These are phyloP conservation scores for Metarhizium guizhouense DNA, from an alignment of 2,329 filamentous ascomycete genomes.

Conservation along the genomic window DNA sequence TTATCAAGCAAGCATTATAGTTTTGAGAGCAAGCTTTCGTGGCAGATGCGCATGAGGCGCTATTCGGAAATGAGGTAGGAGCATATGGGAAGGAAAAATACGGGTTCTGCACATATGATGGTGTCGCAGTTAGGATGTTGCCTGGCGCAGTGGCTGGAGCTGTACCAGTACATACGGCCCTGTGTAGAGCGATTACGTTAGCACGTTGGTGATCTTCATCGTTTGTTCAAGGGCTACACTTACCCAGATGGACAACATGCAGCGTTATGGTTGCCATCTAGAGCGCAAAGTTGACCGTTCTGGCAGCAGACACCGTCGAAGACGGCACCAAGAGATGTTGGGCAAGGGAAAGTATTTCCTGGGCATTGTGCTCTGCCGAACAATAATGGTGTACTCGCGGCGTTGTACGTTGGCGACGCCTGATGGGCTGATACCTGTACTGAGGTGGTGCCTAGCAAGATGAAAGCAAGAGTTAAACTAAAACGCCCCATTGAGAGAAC, in stretches of 20 bases:
- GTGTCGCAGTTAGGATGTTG: slow-evolving; percentile 24
- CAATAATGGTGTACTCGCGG: slow-evolving; percentile 13
- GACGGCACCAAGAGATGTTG: slow-evolving; percentile 32
- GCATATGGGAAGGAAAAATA: slow-evolving; percentile 55
- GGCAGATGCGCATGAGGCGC: slow-evolving; percentile 42
- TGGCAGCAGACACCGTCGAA: slow-evolving; percentile 44
- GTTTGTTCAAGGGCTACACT: slow-evolving; percentile 14
- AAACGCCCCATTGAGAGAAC: neutral
- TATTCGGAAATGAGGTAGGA: slow-evolving; percentile 40
- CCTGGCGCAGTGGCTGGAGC: slow-evolving; percentile 33
- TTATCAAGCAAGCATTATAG: slow-evolving; percentile 43
- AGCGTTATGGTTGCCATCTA: slow-evolving; percentile 38
- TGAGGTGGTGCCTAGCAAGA: neutral
- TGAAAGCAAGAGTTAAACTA: neutral
- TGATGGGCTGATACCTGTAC: neutral
- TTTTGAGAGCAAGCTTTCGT: slow-evolving; percentile 43
- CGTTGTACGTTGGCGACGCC: slow-evolving; percentile 10
- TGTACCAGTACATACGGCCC: slow-evolving; percentile 47
- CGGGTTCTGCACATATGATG: slow-evolving; percentile 45
- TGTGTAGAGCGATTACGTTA: slow-evolving; percentile 14
- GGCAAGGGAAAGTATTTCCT: slow-evolving; percentile 41
- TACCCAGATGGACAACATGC: slow-evolving; percentile 47
- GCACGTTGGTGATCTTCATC: neutral
- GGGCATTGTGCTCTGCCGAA: slow-evolving; percentile 31
- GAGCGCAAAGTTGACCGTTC: slow-evolving; percentile 38